Evolutionary conservation across 2,329 filamentous ascomycete species (phyloP), one percentile per base, ranked within the genome.

Genomic region (Cladosporium sp.): DNA sequence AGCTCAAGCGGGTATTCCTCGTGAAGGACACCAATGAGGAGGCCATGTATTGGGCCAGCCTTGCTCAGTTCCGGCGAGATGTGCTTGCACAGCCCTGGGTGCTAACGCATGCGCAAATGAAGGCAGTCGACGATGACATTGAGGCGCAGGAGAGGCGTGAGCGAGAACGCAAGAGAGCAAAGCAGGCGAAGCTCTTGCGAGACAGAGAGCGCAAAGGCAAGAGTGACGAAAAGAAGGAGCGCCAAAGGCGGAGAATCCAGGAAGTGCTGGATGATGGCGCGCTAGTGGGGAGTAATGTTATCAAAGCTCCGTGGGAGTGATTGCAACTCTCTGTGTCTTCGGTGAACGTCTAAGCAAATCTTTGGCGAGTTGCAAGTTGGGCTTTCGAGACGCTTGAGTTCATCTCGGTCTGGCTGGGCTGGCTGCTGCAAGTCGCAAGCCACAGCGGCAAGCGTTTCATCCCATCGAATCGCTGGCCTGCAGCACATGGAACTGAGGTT

Each of bases 11-110:
- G 3, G 78, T 86, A 8, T 78, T 75, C 46, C 65, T 82, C 0
- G 73, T 89, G 1, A 72, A 73, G 2, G 81, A 82, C 50, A 88
- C 85, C 16, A 80, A 81, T 50, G 81, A 84, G 31, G 87, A 89
- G 71, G 81, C 82, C 58, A 73, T 73, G 8, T 84, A 84, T 35
- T 84, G 87, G 80, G 77, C 79, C 1, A 81, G 84, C 68, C 79
- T 81, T 21, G 79, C 81, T 4, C 73, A 78, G 31, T 86, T 83
- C 71, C 79, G 83, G 53, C 72, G 79, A 11, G 76, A 81, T 14
- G 79, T 86, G 1, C 77, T 89, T 26, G 78, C 77, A 3, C 76
- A 75, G 62, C 85, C 85, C 2, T 89, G 87, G 87, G 70, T 78
- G 3, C 67, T 89, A 53, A 77, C 73, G 0, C 72, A 76, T 0